Evolutionary conservation across 2,329 filamentous ascomycete genomes (phyloP).

Genomic region (Claviceps cyperi): DNA sequence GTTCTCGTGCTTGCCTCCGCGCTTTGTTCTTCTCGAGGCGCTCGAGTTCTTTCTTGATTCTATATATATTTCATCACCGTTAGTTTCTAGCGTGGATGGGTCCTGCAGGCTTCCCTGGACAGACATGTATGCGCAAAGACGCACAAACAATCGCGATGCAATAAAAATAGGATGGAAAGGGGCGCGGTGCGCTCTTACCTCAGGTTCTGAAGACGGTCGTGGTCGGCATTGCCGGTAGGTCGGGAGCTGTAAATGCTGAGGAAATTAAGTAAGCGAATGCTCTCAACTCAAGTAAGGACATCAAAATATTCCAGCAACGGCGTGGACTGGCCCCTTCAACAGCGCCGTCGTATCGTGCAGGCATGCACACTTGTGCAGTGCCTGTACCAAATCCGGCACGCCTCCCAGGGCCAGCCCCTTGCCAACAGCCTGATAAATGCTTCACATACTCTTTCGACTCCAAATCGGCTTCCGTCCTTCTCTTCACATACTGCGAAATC

Average conservation of each 20-base stretch:
- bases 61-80: conserved; percentile 4
- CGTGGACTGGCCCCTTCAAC: conserved; percentile 10
- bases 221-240: conserved; percentile 35
- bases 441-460: conserved; percentile 55
- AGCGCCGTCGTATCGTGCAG: conserved; percentile 7
- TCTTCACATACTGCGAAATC: conserved; percentile 75
- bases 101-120: no score
- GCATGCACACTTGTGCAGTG: conserved; percentile 10
- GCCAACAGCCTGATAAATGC: conserved; percentile 4
- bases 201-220: conserved; percentile 32
- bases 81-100: no score
- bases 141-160: no score
- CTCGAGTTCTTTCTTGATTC: conserved; percentile 50
- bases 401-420: conserved; percentile 7
- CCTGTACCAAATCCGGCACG: conserved; percentile 9
- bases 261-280: conserved; percentile 25
- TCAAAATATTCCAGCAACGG: conserved; percentile 17
- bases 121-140: no score
- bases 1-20: conserved; percentile 76
- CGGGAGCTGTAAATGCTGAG: conserved; percentile 34
- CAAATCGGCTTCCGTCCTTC: conserved; percentile 56
- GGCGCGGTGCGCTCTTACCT: conserved; percentile 16
- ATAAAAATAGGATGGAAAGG: background rate
- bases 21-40: conserved; percentile 87
- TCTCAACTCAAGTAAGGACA: conserved; percentile 18